phyloP scores from a whole-genome alignment of 2,329 filamentous ascomycete species.

The Paecilomyces variotii region DNA sequence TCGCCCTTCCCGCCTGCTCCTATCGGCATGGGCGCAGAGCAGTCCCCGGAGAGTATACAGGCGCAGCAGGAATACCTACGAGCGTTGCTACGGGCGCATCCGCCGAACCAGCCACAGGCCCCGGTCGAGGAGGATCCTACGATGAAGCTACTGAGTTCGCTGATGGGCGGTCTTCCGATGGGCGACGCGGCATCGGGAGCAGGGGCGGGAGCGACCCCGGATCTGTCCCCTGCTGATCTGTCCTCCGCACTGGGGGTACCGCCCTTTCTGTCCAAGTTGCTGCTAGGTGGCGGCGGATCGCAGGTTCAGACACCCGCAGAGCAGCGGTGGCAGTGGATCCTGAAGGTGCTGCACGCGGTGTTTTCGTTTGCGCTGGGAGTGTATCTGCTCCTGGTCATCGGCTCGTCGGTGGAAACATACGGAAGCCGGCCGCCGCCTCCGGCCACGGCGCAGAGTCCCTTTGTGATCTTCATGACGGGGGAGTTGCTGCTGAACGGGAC shows the following conservation, averaged over 20 bases:
- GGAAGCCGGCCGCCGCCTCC: conserved; percentile 36
- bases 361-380: conserved; percentile 50
- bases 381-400: conserved; percentile 40
- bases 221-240: conserved; percentile 21
- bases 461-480: conserved; percentile 39
- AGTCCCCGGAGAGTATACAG: conserved; percentile 25
- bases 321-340: conserved; percentile 33
- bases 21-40: conserved; percentile 16
- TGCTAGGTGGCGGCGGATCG: conserved; percentile 24
- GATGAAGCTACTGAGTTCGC: conserved; percentile 27
- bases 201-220: conserved; percentile 2
- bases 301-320: conserved; percentile 30
- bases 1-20: conserved; percentile 21
- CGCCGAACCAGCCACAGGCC: conserved; percentile 11
- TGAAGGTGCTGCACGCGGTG: conserved; percentile 51
- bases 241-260: conserved; percentile 37
- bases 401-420: conserved; percentile 28
- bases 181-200: conserved; percentile 8
- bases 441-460: conserved; percentile 38
- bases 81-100: conserved; percentile 14
- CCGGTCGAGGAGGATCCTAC: conserved; percentile 24
- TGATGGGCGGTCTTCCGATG: conserved; percentile 24
- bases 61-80: conserved; percentile 13
- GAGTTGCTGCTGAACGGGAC: conserved; percentile 35
- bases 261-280: conserved; percentile 30